Percentiles rank a stretch among this genome's conserved stretches.
Evolutionary conservation across 345 rosid species (phyloP).

Genomic region (Eucalyptus marginata): DNA sequence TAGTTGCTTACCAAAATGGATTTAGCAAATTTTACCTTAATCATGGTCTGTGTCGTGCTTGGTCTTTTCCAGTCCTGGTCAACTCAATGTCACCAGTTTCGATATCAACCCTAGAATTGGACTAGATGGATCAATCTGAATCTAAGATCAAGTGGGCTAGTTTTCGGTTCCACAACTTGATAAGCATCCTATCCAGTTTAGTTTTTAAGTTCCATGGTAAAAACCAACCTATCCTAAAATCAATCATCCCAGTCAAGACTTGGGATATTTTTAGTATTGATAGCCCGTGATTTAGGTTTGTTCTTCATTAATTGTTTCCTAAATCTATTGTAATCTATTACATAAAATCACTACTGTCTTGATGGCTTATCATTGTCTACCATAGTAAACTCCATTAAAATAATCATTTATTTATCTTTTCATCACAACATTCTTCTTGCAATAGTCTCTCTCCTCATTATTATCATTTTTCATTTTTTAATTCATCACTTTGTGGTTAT

Average conservation of each 20-base stretch:
- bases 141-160: too few species aligned
- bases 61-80: rapidly evolving
- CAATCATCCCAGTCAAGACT: background rate
- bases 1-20: background rate
- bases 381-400: background rate
- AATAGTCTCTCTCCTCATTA: background rate
- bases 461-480: background rate
- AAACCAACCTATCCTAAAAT: too few species aligned
- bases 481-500: background rate
- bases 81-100: rapidly evolving
- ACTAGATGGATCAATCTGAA: rapidly evolving
- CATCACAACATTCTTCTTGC: background rate
- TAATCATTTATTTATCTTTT: background rate
- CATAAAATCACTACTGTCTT: background rate
- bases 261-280: background rate
- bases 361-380: background rate
- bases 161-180: too few species aligned
- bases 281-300: background rate
- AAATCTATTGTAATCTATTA: background rate
- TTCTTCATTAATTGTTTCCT: background rate
- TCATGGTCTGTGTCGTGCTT: background rate
- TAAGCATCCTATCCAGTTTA: rapidly evolving
- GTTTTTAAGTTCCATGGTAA: rapidly evolving
- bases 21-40: background rate
- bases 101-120: too few species aligned